Conservation (phyloP, 495 filamentous ascomycete species). For the Penicillium ochrochloron region DNA sequence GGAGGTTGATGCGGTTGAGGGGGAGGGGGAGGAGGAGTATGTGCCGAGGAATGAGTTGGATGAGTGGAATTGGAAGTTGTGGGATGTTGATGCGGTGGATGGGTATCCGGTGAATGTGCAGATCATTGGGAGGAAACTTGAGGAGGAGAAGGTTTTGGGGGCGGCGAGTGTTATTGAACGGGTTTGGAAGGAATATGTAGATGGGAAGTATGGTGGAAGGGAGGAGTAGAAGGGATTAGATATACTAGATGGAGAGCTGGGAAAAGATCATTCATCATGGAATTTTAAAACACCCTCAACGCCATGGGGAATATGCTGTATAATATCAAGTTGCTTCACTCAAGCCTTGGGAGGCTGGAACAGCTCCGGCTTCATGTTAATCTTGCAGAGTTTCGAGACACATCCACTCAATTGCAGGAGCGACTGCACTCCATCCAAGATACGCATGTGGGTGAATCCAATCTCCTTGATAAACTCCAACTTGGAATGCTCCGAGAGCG, state of each 20-base stretch:
- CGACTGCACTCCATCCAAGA: constrained; percentile 94
- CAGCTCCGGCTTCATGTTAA: constrained; percentile 93
- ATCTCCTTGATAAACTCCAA: constrained; percentile 98
- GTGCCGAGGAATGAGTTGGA: constrained; percentile 55
- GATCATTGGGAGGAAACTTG: constrained; percentile 54
- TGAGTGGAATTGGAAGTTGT: constrained; percentile 53
- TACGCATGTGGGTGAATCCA: constrained; percentile 99
- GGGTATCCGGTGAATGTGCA: constrained; percentile 57
- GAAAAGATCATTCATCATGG: constrained; percentile 24
- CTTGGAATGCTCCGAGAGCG: constrained; percentile 89
- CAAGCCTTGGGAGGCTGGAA: constrained; percentile 62
- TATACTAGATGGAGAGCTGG: background rate
- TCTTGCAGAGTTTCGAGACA: constrained; percentile 83
- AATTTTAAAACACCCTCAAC: constrained; percentile 22
- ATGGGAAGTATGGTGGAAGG: background rate
- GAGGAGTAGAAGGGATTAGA: background rate
- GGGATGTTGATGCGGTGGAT: constrained; percentile 46
- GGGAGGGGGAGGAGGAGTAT: constrained; percentile 45
- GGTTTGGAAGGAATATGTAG: constrained; percentile 30
- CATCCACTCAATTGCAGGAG: constrained; percentile 91
- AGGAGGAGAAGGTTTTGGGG: constrained; percentile 59
- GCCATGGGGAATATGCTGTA: constrained; percentile 34
- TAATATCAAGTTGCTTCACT: constrained; percentile 20
- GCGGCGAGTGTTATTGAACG: constrained; percentile 49
- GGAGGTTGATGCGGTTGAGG: constrained; percentile 46